Evolutionary conservation across 1,284 basidiomycete species (phyloP).

Genomic region (Rhodotorula sp.): DNA sequence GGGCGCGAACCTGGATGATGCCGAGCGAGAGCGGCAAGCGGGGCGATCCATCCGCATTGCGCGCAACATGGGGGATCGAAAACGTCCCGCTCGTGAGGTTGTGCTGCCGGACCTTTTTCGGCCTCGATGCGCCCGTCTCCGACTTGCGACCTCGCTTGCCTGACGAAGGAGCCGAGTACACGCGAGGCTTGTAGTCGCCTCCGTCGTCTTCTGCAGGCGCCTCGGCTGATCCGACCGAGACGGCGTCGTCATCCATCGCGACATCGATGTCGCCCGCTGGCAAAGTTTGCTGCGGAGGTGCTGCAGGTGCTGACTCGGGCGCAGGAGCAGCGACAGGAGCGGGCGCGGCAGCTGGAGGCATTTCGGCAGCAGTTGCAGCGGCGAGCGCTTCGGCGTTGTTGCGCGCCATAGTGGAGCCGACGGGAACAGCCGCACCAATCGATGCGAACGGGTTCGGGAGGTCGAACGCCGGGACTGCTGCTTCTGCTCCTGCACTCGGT

Average conservation of each 20-base stretch:
- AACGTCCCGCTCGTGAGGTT: constrained; percentile 69
- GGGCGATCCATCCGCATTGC: constrained; percentile 63
- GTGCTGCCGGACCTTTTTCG: constrained; percentile 71
- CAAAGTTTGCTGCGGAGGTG: not conserved
- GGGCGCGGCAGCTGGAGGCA: not conserved
- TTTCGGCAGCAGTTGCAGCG: not conserved
- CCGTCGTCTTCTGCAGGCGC: constrained; percentile 12
- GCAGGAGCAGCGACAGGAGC: not conserved
- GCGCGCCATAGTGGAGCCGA: constrained; percentile 18
- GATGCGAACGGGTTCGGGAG: constrained; percentile 38
- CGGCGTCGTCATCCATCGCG: constrained; percentile 10
- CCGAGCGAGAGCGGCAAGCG: constrained; percentile 71
- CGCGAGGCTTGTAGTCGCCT: constrained; percentile 18
- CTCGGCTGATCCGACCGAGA: constrained; percentile 1
- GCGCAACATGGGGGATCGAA: constrained; percentile 68
- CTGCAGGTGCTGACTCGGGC: not conserved
- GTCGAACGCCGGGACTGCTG: not conserved
- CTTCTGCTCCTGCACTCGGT: not conserved
- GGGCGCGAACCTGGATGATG: constrained; percentile 70
- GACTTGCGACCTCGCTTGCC: constrained; percentile 2
- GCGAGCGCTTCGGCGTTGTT: constrained; percentile 26
- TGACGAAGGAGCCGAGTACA: not conserved
- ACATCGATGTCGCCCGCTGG: not conserved
- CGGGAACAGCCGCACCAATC: constrained; percentile 15
- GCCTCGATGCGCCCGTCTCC: constrained; percentile 49